Evolutionary conservation across 2,329 filamentous ascomycete genomes (phyloP).

Genomic region (Xylaria sp.): DNA sequence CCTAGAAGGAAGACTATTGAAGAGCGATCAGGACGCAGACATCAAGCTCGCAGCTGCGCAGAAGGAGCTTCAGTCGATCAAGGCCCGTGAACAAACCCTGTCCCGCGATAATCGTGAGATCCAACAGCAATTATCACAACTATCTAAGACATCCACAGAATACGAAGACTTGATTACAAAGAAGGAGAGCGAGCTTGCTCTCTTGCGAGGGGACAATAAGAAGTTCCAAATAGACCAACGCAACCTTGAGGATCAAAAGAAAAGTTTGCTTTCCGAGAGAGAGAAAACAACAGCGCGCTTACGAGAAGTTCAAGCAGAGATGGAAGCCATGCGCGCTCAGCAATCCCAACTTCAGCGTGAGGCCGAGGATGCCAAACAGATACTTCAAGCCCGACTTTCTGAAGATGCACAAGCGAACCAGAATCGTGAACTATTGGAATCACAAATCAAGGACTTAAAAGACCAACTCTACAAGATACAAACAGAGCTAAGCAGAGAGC

Average conservation of each 20-base stretch:
- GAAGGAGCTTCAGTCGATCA: conserved; percentile 81
- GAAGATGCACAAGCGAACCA: conserved; percentile 88
- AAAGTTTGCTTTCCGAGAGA: conserved; percentile 75
- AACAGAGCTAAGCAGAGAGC: conserved; percentile 87
- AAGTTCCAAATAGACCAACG: conserved; percentile 84
- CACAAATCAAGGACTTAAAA: conserved; percentile 89
- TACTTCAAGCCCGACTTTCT: conserved; percentile 87
- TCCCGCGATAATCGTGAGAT: conserved; percentile 82
- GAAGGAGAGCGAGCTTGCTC: conserved; percentile 91
- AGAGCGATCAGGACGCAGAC: conserved; percentile 88
- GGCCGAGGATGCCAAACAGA: conserved; percentile 84
- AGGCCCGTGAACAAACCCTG: conserved; percentile 79
- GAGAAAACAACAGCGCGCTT: conserved; percentile 80
- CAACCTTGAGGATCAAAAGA: conserved; percentile 81
- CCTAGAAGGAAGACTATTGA: conserved; percentile 82
- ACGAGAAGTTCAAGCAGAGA: conserved; percentile 86
- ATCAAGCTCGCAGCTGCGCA: conserved; percentile 80
- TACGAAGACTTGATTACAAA: conserved; percentile 93
- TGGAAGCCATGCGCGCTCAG: conserved; percentile 86
- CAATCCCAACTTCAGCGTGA: conserved; percentile 88
- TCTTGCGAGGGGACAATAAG: conserved; percentile 85
- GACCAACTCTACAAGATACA: conserved; percentile 84
- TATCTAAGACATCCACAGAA: conserved; percentile 91
- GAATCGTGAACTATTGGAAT: conserved; percentile 83
- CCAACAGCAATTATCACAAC: conserved; percentile 83